Evolutionary conservation across 441 rosid genomes (phyloP), one percentile per base, ranked within the genome.

Genomic region (Aquilaria agallochum): DNA sequence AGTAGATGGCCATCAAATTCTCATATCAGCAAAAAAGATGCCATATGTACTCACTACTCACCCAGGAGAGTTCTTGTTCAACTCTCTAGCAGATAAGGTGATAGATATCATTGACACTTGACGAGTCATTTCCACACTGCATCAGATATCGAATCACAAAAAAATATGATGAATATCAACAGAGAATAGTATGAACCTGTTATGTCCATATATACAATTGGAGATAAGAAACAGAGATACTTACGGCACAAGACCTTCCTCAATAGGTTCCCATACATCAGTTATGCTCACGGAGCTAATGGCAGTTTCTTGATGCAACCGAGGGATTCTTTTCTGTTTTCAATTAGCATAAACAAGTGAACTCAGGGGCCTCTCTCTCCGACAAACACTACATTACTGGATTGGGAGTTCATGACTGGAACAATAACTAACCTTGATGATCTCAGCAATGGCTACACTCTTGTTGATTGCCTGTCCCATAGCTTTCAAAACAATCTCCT

Each of bases 401-500:
- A 2, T 36, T 36, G 42, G 42, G 5, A 4, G 42, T 36, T 36
- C 6, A 4, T 36, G 6, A 36, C 5, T 4, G 6, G 7, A 36
- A 36, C 42, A 36, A 36, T 36, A 36, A 14, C 31, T 51, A 30
- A 51, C 54, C 54, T 51, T 51, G 20, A 51, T 51, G 31, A 20
- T 51, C 54, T 51, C 54, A 5, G 54, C 54, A 51, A 51, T 14
- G 30, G 54, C 31, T 20, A 51, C 54, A 7, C 11, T 51, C 30
- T 51, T 51, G 54, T 30, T 51, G 20, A 51, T 51, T 51, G 54
- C 54, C 30, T 51, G 54, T 51, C 54, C 54, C 54, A 51, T 51
- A 7, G 54, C 54, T 30, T 51, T 51, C 30, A 51, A 30, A 14
- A 51, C 54, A 51, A 51, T 15, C 54, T 11, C 54, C 54, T 30